Evolutionary conservation across 768 basidiomycete genomes (phyloP).

Genomic region (Lentinula lateritia): DNA sequence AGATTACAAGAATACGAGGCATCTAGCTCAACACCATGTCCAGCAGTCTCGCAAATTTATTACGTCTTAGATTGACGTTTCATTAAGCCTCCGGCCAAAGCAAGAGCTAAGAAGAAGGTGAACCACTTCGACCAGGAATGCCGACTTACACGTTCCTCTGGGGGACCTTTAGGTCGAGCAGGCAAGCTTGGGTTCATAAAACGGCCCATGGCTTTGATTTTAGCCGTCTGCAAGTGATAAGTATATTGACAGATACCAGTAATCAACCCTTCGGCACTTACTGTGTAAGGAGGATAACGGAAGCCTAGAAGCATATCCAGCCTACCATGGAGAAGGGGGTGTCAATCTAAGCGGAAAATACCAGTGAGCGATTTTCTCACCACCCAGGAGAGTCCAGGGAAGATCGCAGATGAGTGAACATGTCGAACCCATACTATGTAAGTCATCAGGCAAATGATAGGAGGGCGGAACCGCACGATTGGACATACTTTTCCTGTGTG

Average conservation of each 20-base stretch:
- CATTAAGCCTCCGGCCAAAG: conserved; percentile 21
- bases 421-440: conserved; percentile 51
- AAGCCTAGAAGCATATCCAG: conserved; percentile 41
- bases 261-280: conserved; percentile 8
- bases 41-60: neutral
- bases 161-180: conserved; percentile 38
- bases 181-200: conserved; percentile 31
- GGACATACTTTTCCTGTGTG: conserved; percentile 55
- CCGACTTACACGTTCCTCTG: conserved; percentile 15
- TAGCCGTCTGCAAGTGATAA: conserved; percentile 20
- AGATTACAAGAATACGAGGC: too few species aligned
- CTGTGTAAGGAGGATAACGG: conserved; percentile 61
- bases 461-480: conserved; percentile 50
- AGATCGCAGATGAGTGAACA: conserved; percentile 70
- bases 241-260: neutral
- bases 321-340: conserved; percentile 22
- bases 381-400: conserved; percentile 55
- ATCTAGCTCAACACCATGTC: neutral
- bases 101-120: conserved; percentile 34
- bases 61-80: conserved; percentile 1
- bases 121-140: conserved; percentile 44
- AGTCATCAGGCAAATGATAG: conserved; percentile 26
- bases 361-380: conserved; percentile 26
- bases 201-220: conserved; percentile 22
- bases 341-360: conserved; percentile 9